Conservation (phyloP, 345 rosid species). For the Ceriops decandra region DNA sequence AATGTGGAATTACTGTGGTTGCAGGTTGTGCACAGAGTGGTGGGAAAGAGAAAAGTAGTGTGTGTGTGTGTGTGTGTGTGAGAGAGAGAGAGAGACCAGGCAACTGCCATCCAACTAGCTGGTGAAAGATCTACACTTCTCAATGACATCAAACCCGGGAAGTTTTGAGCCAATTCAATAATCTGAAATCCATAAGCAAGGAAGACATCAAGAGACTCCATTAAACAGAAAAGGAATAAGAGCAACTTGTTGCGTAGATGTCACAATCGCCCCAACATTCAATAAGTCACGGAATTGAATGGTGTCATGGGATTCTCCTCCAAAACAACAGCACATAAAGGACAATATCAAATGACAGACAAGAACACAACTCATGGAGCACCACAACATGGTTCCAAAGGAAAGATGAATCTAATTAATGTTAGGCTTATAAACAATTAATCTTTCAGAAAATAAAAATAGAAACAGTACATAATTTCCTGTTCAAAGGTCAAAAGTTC, state of each 20-base stretch:
- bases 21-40: not conserved
- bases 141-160: constrained; percentile 80
- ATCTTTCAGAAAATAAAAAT: not conserved
- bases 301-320: constrained; percentile 17
- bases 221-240: constrained; percentile 3
- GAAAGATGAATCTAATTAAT: constrained; percentile 13
- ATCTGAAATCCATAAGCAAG: constrained; percentile 47
- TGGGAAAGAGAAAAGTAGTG: too few species aligned
- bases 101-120: constrained; percentile 99
- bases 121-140: constrained; percentile 99
- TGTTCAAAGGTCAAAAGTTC: constrained; percentile 34
- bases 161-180: constrained; percentile 62
- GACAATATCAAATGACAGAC: constrained; percentile 9
- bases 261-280: constrained; percentile 8
- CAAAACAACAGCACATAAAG: constrained; percentile 11
- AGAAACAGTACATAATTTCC: constrained; percentile 13
- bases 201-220: constrained; percentile 17
- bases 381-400: constrained; percentile 5
- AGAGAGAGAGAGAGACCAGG: constrained; percentile 54
- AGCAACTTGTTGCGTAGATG: constrained; percentile 7
- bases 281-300: constrained; percentile 1
- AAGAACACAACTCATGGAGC: constrained; percentile 20
- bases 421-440: not conserved
- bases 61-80: too few species aligned
- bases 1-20: constrained; percentile 8